Conservation (phyloP, 108 stramenopile species). For the Mediolabrus comicus region DNA sequence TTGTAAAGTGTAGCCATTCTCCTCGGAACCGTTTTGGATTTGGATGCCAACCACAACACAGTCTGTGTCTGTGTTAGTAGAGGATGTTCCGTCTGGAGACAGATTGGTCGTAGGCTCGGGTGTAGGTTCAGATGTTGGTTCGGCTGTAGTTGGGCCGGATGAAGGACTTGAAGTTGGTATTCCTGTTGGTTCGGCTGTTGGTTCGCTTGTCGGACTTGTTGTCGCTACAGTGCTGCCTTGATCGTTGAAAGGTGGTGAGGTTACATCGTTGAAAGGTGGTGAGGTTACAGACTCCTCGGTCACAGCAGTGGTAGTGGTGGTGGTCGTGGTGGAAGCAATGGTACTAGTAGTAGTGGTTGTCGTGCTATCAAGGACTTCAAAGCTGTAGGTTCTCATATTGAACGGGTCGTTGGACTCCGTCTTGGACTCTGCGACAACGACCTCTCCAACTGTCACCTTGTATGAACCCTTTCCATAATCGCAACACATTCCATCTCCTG, state of each 20-base stretch:
- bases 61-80: neutral
- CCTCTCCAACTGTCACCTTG: neutral
- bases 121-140: neutral
- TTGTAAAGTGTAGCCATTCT: neutral
- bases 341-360: neutral
- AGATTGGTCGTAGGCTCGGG: neutral
- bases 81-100: neutral
- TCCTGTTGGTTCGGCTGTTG: neutral
- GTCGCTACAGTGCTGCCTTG: neutral
- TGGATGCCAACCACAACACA: neutral
- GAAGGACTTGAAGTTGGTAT: neutral
- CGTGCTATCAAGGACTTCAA: neutral
- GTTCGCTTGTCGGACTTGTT: neutral
- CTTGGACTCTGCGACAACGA: neutral
- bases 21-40: neutral
- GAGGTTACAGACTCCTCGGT: neutral
- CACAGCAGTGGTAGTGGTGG: neutral
- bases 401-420: neutral
- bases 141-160: neutral
- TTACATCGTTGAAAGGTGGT: too few relatives aligned
- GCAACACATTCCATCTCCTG: conserved; percentile 7
- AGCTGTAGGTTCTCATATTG: neutral
- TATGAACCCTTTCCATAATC: neutral
- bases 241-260: neutral
- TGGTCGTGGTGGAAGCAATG: neutral